These are phyloP conservation scores for Apophysomyces variabilis DNA, from an alignment of 371 early-diverging fungal genomes.

Conservation along the genomic window DNA sequence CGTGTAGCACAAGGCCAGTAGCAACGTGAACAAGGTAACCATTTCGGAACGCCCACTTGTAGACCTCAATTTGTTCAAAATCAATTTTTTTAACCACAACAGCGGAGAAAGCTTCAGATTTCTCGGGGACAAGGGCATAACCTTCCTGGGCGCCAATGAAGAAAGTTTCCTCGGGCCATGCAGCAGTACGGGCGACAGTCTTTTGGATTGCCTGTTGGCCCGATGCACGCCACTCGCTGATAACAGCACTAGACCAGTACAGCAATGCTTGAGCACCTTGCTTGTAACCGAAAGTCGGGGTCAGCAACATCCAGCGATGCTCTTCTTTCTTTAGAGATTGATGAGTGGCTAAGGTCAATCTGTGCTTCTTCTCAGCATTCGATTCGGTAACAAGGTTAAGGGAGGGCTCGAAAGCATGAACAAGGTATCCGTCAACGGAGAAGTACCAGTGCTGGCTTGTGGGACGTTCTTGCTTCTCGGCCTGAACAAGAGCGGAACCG, in stretches of 20 bases:
- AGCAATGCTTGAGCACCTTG: constrained; percentile 19
- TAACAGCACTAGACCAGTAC: constrained; percentile 23
- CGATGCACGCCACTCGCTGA: constrained; percentile 23
- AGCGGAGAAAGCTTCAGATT: constrained; percentile 26
- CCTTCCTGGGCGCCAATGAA: constrained; percentile 32
- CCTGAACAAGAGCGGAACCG: constrained; percentile 30
- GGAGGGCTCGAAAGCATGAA: constrained; percentile 23
- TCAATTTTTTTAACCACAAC: constrained; percentile 16
- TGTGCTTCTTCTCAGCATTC: constrained; percentile 11
- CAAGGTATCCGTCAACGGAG: constrained; percentile 31
- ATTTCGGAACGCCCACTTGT: constrained; percentile 50
- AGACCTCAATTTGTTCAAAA: constrained; percentile 17
- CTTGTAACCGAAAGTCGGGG: constrained; percentile 19
- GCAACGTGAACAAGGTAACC: constrained; percentile 54
- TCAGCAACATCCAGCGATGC: constrained; percentile 31
- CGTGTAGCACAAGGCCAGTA: constrained; percentile 42
- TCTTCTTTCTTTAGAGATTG: constrained; percentile 17
- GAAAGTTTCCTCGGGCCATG: constrained; percentile 32
- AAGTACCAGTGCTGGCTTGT: constrained; percentile 38
- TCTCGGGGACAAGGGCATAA: constrained; percentile 34
- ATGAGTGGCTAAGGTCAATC: constrained; percentile 15
- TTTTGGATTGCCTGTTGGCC: neutral
- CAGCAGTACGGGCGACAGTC: constrained; percentile 22
- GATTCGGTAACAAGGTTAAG: constrained; percentile 16
- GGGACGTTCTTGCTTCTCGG: constrained; percentile 17